Percentiles rank a stretch among this genome's conserved stretches.
Conservation (phyloP, 2,329 filamentous ascomycete species). For the Thermomyces lanuginosus region DNA sequence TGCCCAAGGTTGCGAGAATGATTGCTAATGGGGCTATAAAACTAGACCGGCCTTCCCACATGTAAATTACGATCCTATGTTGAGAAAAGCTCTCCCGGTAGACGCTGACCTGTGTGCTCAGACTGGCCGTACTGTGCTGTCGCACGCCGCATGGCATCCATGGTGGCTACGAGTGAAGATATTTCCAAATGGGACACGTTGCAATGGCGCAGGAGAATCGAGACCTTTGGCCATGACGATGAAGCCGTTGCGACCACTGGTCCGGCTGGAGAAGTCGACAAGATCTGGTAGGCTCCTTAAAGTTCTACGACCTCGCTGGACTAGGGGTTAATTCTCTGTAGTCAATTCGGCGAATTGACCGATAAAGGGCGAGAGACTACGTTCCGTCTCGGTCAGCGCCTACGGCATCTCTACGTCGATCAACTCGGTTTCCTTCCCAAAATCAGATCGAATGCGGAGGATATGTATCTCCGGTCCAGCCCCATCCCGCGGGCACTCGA, state of each 20-base stretch:
- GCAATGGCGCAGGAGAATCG: conserved; percentile 54
- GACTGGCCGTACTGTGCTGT: conserved; percentile 85
- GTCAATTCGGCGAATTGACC: conserved; percentile 49
- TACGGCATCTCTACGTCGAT: conserved; percentile 58
- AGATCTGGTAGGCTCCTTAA: conserved; percentile 68
- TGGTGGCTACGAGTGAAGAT: conserved; percentile 39
- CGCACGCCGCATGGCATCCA: conserved; percentile 52
- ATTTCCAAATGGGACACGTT: conserved; percentile 41
- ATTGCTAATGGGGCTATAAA: too few species aligned
- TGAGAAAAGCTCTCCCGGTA: neutral
- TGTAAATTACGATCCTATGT: conserved; percentile 19
- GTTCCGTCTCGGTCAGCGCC: conserved; percentile 47
- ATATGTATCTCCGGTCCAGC: conserved; percentile 58
- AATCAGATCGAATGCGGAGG: conserved; percentile 38
- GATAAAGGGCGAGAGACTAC: conserved; percentile 60
- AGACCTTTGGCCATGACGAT: conserved; percentile 51
- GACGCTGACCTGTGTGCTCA: conserved; percentile 13
- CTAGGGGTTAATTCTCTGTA: conserved; percentile 9
- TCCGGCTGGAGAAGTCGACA: conserved; percentile 14
- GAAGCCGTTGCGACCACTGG: conserved; percentile 43
- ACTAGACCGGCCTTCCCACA: conserved; percentile 33
- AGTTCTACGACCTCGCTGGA: conserved; percentile 12
- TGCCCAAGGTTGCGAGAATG: too few species aligned
- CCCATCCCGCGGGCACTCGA: conserved; percentile 61
- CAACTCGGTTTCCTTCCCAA: conserved; percentile 55